Evolutionary conservation across 257 asterid species (phyloP).

Genomic region (Petrea volubilis): DNA sequence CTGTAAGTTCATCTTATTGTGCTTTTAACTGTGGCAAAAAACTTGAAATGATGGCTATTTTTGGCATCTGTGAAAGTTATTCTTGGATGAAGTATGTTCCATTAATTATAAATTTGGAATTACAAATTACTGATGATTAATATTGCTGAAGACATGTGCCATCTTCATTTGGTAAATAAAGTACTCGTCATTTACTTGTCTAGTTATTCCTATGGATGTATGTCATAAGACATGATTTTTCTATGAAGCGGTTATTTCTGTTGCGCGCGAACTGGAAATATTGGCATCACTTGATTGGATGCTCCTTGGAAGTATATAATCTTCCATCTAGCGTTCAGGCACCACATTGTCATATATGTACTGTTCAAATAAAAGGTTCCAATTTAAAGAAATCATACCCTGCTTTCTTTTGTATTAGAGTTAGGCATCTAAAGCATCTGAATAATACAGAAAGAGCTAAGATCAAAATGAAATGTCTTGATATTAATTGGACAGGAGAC

Average conservation of each 20-base stretch:
- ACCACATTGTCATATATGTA: not conserved
- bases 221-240: too few species aligned
- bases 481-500: not conserved
- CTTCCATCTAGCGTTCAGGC: too few species aligned
- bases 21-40: conserved; percentile 3
- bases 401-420: not conserved
- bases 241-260: not conserved
- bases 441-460: not conserved
- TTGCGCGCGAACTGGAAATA: not conserved
- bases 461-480: not conserved
- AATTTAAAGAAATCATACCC: not conserved
- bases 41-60: not conserved
- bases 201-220: too few species aligned
- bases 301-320: not conserved
- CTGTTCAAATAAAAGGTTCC: conserved; percentile 1
- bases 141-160: not conserved
- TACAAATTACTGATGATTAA: not conserved
- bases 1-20: conserved; percentile 59
- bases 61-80: not conserved
- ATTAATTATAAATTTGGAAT: not conserved
- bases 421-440: not conserved
- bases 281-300: not conserved
- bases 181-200: not conserved
- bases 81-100: not conserved
- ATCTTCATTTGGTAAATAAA: not conserved